These are phyloP conservation scores for Hanseniaspora uvarum DNA, from an alignment of 1,139 yeast genomes.

Conservation along the genomic window DNA sequence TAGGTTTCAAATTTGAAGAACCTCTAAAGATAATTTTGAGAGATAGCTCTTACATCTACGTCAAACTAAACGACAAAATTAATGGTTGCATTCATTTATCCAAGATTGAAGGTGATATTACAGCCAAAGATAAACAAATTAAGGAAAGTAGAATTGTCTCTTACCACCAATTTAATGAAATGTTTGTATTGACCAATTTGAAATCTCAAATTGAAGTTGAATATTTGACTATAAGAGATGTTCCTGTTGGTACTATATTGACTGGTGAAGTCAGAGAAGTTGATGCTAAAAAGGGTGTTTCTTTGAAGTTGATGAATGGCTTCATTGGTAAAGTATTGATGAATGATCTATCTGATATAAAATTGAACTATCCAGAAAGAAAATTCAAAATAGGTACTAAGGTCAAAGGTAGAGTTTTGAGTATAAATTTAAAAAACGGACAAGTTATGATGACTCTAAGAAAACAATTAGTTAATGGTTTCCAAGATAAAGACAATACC, in stretches of 20 bases:
- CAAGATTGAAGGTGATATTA: slow-evolving; percentile 44
- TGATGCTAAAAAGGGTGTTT: slow-evolving; percentile 58
- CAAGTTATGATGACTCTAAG: slow-evolving; percentile 61
- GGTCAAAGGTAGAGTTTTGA: slow-evolving; percentile 58
- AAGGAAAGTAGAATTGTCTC: slow-evolving; percentile 74
- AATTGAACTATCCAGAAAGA: slow-evolving; percentile 79
- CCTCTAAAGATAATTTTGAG: slow-evolving; percentile 46
- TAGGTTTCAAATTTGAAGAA: slow-evolving; percentile 63
- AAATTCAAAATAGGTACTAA: slow-evolving; percentile 76
- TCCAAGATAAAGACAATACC: slow-evolving; percentile 44
- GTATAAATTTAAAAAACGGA: slow-evolving; percentile 35
- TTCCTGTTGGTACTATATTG: slow-evolving; percentile 63
- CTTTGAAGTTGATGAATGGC: slow-evolving; percentile 50
- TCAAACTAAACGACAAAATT: slow-evolving; percentile 47
- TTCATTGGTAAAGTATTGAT: slow-evolving; percentile 70
- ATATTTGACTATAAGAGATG: slow-evolving; percentile 57
- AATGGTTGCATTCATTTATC: slow-evolving; percentile 67
- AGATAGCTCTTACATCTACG: slow-evolving; percentile 47
- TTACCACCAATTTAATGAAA: slow-evolving; percentile 54
- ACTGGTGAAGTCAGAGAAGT: slow-evolving; percentile 54
- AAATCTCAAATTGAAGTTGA: slow-evolving; percentile 52
- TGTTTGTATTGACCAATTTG: slow-evolving; percentile 59
- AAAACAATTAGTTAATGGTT: slow-evolving; percentile 65
- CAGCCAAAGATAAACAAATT: slow-evolving; percentile 38
- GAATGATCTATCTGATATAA: slow-evolving; percentile 72